A percentile compares a stretch with the other conserved stretches of the same genome.
Conservation (phyloP, 331 rosid genomes). For the Arachis monticola region DNA sequence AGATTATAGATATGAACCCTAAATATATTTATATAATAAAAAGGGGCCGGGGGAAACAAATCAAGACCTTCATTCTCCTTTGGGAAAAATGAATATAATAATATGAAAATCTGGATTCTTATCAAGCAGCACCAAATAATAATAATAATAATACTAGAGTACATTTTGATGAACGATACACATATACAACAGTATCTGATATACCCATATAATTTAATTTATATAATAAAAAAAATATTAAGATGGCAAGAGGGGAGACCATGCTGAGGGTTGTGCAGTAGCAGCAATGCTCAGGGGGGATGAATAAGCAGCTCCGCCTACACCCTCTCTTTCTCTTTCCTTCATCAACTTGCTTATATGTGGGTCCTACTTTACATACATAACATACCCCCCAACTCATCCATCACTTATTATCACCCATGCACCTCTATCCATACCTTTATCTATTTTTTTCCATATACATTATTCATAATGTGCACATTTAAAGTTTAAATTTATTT, state of each 20-base stretch:
- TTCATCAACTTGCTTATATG: constrained; percentile 55
- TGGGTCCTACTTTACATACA: constrained; percentile 68
- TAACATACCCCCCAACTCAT: constrained; percentile 52
- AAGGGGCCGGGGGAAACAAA: too few relatives aligned
- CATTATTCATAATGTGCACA: too few relatives aligned
- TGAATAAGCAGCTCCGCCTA: constrained; percentile 49
- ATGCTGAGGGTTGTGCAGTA: constrained; percentile 43
- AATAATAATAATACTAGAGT: background rate
- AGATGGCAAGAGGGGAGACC: constrained; percentile 32
- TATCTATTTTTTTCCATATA: too few relatives aligned
- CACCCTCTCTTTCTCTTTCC: constrained; percentile 40
- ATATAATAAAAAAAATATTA: background rate
- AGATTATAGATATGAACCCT: constrained; percentile 19
- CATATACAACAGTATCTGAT: constrained; percentile 10
- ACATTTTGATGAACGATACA: background rate
- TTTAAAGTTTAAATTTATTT: too few relatives aligned
- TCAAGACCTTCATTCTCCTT: background rate
- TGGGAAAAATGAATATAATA: constrained; percentile 7
- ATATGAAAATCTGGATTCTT: constrained; percentile 36
- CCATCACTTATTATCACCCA: too few relatives aligned
- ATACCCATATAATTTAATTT: background rate
- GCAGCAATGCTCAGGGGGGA: constrained; percentile 77
- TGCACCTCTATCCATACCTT: too few relatives aligned
- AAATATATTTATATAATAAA: constrained; percentile 24
- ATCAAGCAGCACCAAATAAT: constrained; percentile 27